Percentiles rank a stretch among this genome's conserved stretches.
phyloP scores from a whole-genome alignment of 176 grass and related monocot species.

The Musa itinerans region DNA sequence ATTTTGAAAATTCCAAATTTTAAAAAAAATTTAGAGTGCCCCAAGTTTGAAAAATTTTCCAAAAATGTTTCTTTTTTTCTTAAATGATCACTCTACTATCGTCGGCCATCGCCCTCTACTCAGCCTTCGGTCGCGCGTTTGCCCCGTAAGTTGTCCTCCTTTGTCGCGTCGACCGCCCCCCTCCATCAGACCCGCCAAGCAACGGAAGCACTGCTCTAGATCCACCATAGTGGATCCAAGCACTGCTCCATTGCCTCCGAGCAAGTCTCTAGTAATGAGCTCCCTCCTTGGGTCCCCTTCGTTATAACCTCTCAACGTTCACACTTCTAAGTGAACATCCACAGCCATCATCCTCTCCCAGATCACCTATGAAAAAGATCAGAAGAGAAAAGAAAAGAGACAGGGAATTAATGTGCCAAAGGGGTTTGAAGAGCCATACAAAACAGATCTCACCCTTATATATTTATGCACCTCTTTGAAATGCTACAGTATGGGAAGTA shows the following conservation, averaged over 20 bases:
- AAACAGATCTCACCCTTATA: neutral
- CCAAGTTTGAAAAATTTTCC: too few species aligned
- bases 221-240: slow-evolving; percentile 33
- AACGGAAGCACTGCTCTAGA: slow-evolving; percentile 4
- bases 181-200: too few species aligned
- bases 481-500: neutral
- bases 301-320: slow-evolving; percentile 17
- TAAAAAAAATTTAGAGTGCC: too few species aligned
- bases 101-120: too few species aligned
- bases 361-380: neutral
- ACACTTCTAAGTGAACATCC: slow-evolving; percentile 45
- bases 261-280: slow-evolving; percentile 75
- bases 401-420: too few species aligned
- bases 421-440: too few species aligned
- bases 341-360: slow-evolving; percentile 33
- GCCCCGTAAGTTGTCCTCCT: too few species aligned
- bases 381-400: neutral
- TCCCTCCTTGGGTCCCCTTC: slow-evolving; percentile 39
- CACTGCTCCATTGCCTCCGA: slow-evolving; percentile 47
- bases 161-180: too few species aligned
- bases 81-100: too few species aligned
- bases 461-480: neutral
- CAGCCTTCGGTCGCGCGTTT: too few species aligned
- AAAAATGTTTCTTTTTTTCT: too few species aligned
- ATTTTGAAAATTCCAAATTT: too few species aligned